Conservation (phyloP, 116 monocot species). For the Iris pallida region DNA sequence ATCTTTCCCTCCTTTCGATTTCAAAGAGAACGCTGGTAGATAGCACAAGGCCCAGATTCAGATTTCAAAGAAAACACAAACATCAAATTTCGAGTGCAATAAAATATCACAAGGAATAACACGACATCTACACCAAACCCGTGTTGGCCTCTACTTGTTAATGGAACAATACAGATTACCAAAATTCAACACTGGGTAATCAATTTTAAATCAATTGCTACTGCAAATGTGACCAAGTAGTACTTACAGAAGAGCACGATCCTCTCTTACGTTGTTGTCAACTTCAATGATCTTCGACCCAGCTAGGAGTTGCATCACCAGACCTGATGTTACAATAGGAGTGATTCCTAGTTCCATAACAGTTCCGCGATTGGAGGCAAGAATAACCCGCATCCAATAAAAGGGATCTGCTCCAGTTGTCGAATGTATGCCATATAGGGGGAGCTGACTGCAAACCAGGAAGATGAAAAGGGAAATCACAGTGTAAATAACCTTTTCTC, state of each 20-base stretch:
- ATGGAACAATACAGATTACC: too few species aligned
- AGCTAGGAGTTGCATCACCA: conserved; percentile 43
- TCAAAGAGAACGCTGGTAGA: too few species aligned
- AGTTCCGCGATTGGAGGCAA: conserved; percentile 45
- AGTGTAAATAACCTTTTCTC: conserved; percentile 45
- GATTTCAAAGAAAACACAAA: too few species aligned
- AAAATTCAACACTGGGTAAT: too few species aligned
- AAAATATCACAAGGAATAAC: too few species aligned
- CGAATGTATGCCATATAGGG: conserved; percentile 50
- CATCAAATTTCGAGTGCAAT: too few species aligned
- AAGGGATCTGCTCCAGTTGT: conserved; percentile 56
- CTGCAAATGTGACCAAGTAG: not conserved
- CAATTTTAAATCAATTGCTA: not conserved
- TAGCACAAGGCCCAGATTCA: too few species aligned
- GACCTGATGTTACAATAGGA: conserved; percentile 43
- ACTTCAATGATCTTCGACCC: conserved; percentile 55
- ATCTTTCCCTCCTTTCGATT: too few species aligned
- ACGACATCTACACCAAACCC: too few species aligned
- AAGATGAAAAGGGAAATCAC: conserved; percentile 47
- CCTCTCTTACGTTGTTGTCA: conserved; percentile 54
- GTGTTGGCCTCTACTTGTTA: too few species aligned
- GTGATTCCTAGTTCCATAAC: conserved; percentile 52
- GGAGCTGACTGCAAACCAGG: conserved; percentile 50
- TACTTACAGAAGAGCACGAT: conserved; percentile 51
- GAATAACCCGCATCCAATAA: conserved; percentile 55